These are phyloP conservation scores for Silene noctiflora DNA, from an alignment of 179 eudicot species.

Conservation along the genomic window DNA sequence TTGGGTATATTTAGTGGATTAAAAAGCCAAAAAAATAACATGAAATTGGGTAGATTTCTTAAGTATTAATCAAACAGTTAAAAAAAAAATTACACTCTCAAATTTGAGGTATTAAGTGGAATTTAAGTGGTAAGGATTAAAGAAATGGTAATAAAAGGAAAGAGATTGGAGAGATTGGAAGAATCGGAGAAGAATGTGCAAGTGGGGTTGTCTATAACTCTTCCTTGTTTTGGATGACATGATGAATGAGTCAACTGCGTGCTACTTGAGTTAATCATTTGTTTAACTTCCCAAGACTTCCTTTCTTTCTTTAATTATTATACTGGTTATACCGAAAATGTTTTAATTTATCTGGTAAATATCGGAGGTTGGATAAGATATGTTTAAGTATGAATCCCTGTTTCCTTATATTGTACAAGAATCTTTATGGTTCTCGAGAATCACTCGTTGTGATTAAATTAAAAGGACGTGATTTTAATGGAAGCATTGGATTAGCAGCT, in stretches of 20 bases:
- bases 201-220: constrained; percentile 11
- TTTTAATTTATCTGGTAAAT: too few relatives aligned
- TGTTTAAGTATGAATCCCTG: too few relatives aligned
- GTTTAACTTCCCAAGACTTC: constrained; percentile 15
- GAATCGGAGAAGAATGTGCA: neutral
- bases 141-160: neutral
- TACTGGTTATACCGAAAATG: too few relatives aligned
- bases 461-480: too few relatives aligned
- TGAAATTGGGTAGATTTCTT: neutral
- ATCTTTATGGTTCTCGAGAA: too few relatives aligned
- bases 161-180: constrained; percentile 3
- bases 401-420: too few relatives aligned
- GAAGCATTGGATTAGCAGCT: too few relatives aligned
- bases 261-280: constrained; percentile 19
- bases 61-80: too few relatives aligned
- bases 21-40: neutral
- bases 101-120: neutral
- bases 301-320: neutral
- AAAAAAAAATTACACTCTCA: neutral
- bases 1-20: neutral
- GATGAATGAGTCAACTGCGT: constrained; percentile 25
- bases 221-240: constrained; percentile 5
- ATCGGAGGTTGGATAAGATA: too few relatives aligned
- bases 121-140: neutral
- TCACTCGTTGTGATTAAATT: too few relatives aligned